Percentiles rank a stretch among this genome's conserved stretches.
Evolutionary conservation across 2,329 filamentous ascomycete genomes (phyloP).

Genomic region (Proliferodiscus dingleyae): DNA sequence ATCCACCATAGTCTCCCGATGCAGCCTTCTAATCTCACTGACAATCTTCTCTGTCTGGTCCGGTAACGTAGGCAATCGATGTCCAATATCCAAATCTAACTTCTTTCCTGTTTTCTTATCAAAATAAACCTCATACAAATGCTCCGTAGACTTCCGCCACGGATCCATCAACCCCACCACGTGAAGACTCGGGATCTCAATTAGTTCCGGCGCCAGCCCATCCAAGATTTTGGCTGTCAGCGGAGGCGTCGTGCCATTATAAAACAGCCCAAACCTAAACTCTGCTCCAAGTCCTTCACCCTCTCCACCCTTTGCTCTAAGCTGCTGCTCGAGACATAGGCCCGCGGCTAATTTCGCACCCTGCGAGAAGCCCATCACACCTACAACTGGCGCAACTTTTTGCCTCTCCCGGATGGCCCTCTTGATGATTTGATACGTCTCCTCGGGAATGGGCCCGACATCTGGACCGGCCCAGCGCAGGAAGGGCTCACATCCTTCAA

Average conservation of each 20-base stretch:
- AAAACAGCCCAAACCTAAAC: constrained; percentile 21
- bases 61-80: constrained; percentile 19
- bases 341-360: constrained; percentile 59
- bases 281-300: constrained; percentile 2
- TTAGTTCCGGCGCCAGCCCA: constrained; percentile 9
- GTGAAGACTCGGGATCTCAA: constrained; percentile 20
- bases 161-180: constrained; percentile 22
- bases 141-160: constrained; percentile 16
- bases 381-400: constrained; percentile 39
- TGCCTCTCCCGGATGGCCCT: constrained; percentile 2
- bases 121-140: constrained; percentile 15
- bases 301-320: constrained; percentile 1
- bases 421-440: constrained; percentile 1
- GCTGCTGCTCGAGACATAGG: constrained; percentile 57
- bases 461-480: constrained; percentile 11
- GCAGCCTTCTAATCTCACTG: constrained; percentile 17
- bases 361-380: constrained; percentile 61
- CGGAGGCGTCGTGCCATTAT: constrained; percentile 17
- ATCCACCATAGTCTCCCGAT: not conserved
- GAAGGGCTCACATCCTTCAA: constrained; percentile 15
- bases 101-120: constrained; percentile 11
- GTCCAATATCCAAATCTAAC: constrained; percentile 22
- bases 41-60: constrained; percentile 19
- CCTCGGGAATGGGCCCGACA: constrained; percentile 2
- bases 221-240: constrained; percentile 10